Evolutionary conservation across 768 basidiomycete genomes (phyloP).

Genomic region (Leccinum rimulosum): DNA sequence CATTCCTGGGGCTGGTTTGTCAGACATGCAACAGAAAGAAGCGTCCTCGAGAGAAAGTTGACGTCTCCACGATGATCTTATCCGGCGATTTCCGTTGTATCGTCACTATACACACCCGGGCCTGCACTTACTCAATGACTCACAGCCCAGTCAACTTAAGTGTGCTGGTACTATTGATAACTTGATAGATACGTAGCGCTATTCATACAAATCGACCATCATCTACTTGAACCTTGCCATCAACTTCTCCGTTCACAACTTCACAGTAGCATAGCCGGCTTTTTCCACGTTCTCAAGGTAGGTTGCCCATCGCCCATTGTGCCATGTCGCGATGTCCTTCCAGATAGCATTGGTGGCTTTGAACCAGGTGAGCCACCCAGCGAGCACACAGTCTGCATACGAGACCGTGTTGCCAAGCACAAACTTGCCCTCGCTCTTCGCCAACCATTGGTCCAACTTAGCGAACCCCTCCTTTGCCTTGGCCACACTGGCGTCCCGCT

Average conservation of each 20-base stretch:
- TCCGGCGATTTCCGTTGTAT: too few relatives aligned
- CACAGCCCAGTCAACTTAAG: too few relatives aligned
- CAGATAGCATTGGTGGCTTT: conserved; percentile 29
- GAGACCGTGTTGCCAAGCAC: conserved; percentile 34
- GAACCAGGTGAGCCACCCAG: conserved; percentile 10
- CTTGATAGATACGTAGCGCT: neutral
- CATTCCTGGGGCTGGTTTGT: too few relatives aligned
- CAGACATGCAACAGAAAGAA: too few relatives aligned
- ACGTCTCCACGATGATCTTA: too few relatives aligned
- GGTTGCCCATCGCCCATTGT: conserved; percentile 39
- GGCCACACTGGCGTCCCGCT: conserved; percentile 27
- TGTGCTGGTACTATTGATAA: neutral
- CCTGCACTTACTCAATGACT: too few relatives aligned
- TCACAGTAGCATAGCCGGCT: conserved; percentile 26
- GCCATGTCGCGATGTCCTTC: conserved; percentile 34
- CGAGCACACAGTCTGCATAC: conserved; percentile 38
- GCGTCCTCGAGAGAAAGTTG: too few relatives aligned
- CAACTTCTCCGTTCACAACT: conserved; percentile 4
- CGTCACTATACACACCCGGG: too few relatives aligned
- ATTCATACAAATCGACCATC: neutral
- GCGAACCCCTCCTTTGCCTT: conserved; percentile 25
- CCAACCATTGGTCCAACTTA: conserved; percentile 30
- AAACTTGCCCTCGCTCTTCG: conserved; percentile 29
- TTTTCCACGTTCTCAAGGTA: conserved; percentile 30
- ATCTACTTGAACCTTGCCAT: neutral